Percentiles rank a stretch among this genome's conserved stretches.
phyloP scores from a whole-genome alignment of 257 asterid genomes.

The Misopates orontium region DNA sequence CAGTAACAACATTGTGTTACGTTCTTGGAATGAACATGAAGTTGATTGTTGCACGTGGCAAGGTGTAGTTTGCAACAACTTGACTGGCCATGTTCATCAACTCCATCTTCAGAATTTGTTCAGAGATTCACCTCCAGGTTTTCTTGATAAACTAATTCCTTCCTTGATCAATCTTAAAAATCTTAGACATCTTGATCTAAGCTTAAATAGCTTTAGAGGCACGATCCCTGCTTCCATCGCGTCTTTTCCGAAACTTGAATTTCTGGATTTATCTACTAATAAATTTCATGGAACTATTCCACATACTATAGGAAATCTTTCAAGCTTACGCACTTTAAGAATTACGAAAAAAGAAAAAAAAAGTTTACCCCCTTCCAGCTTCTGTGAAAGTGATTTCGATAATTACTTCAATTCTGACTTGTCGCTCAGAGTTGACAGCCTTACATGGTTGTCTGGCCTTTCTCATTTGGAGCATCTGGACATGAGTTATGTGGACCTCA shows the following conservation, averaged over 20 bases:
- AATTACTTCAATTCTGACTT: conserved; percentile 21
- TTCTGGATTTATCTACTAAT: conserved; percentile 21
- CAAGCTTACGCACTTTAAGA: conserved; percentile 22
- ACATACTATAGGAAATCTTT: too few relatives aligned
- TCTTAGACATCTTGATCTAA: conserved; percentile 8
- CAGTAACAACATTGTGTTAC: background rate
- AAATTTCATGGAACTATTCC: conserved; percentile 28
- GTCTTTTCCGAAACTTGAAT: conserved; percentile 1
- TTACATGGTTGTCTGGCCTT: conserved; percentile 18
- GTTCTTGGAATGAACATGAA: conserved; percentile 20
- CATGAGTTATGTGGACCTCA: conserved; percentile 10
- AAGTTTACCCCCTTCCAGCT: too few relatives aligned
- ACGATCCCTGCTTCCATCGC: background rate
- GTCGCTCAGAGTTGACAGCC: conserved; percentile 7
- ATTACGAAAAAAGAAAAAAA: conserved; percentile 10
- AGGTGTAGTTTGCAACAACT: conserved; percentile 21
- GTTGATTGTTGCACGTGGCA: conserved; percentile 36
- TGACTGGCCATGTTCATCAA: conserved; percentile 24
- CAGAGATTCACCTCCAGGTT: background rate
- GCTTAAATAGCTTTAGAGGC: background rate
- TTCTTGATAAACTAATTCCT: conserved; percentile 12
- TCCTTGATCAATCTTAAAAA: conserved; percentile 33
- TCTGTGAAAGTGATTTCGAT: too few relatives aligned
- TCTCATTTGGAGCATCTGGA: conserved; percentile 7
- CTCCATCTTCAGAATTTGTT: conserved; percentile 17